Conservation (phyloP, 345 rosid species). For the Mangifera indica region DNA sequence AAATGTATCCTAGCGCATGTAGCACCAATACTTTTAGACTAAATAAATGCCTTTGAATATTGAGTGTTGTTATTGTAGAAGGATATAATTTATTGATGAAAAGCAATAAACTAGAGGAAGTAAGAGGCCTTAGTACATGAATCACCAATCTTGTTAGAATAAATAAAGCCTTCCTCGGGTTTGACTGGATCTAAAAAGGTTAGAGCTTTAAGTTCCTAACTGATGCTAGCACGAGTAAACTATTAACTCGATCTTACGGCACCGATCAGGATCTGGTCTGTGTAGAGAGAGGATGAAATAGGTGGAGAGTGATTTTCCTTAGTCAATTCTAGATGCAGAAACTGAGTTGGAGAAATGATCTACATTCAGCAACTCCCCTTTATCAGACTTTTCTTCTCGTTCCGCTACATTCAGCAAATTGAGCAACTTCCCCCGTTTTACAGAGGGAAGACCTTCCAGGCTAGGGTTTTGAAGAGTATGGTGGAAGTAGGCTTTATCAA, state of each 20-base stretch:
- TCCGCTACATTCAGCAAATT: constrained; percentile 14
- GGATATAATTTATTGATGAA: not conserved
- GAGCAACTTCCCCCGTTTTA: not conserved
- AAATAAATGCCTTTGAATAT: constrained; percentile 4
- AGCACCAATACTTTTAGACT: not conserved
- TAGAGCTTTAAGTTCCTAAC: constrained; percentile 11
- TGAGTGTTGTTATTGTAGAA: not conserved
- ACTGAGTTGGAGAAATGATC: constrained; percentile 28
- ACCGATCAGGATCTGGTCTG: constrained; percentile 22
- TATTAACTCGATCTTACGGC: constrained; percentile 11
- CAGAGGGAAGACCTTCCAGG: constrained; percentile 36
- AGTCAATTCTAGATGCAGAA: constrained; percentile 31
- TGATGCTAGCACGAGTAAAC: constrained; percentile 28
- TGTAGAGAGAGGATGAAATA: constrained; percentile 26
- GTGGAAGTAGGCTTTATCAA: constrained; percentile 30
- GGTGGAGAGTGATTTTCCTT: constrained; percentile 4
- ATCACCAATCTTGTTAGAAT: constrained; percentile 1
- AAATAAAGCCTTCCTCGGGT: constrained; percentile 11
- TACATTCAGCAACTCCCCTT: constrained; percentile 13
- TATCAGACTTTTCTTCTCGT: constrained; percentile 16
- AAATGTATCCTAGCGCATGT: not conserved
- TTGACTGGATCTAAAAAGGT: constrained; percentile 12
- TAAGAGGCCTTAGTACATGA: not conserved
- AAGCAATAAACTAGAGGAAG: not conserved
- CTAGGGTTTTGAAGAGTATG: constrained; percentile 36